Percentiles rank a stretch among this genome's conserved stretches.
Evolutionary conservation across 768 basidiomycete species (phyloP).

Genomic region (Sporobolomyces roseus): DNA sequence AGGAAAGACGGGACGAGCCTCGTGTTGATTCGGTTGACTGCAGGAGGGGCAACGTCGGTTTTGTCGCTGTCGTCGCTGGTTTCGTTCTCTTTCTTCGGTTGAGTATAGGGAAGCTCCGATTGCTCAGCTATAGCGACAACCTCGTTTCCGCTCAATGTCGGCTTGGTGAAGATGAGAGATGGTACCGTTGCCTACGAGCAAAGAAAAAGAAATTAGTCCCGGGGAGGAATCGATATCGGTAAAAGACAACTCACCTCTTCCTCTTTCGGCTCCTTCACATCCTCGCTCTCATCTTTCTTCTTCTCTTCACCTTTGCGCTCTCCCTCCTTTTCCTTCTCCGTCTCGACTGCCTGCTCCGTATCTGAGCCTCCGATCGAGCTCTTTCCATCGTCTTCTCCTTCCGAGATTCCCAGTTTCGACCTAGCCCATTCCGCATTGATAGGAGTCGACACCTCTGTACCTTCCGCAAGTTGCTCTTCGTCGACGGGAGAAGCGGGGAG

Average conservation of each 20-base stretch:
- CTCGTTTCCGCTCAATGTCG: background rate
- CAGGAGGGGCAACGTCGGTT: background rate
- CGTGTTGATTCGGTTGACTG: constrained; percentile 3
- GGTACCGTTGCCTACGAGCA: background rate
- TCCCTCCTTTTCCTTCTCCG: no score
- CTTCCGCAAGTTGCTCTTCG: no score
- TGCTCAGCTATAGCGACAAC: background rate
- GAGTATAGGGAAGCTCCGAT: background rate
- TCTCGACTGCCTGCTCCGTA: no score
- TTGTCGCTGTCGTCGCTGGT: background rate
- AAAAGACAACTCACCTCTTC: no score
- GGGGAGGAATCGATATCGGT: no score
- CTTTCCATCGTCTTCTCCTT: no score
- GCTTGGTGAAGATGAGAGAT: background rate
- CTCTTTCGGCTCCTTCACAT: no score
- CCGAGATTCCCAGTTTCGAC: background rate
- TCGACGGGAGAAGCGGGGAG: background rate
- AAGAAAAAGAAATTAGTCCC: no score
- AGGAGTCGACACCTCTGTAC: background rate
- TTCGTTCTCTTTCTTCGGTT: background rate
- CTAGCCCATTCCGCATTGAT: background rate
- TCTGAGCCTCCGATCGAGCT: no score
- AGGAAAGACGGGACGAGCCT: constrained; percentile 9
- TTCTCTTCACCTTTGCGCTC: no score
- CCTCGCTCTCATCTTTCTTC: no score